These are phyloP conservation scores for Stachybotrys echinatus DNA, from an alignment of 2,329 filamentous ascomycete species.

Conservation along the genomic window DNA sequence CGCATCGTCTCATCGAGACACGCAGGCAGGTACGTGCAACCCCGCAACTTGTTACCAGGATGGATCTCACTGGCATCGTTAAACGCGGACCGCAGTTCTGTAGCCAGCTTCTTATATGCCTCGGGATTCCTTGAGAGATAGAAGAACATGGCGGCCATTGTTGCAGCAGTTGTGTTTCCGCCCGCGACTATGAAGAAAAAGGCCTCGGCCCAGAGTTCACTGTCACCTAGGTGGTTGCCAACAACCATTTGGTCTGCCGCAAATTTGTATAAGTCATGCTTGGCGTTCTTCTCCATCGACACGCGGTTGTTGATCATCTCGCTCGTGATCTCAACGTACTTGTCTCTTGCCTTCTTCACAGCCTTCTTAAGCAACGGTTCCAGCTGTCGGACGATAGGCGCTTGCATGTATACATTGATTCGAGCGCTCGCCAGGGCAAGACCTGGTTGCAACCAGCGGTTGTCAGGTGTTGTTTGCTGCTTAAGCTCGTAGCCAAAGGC, in stretches of 20 bases:
- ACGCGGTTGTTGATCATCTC: neutral
- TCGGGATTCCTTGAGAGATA: slow-evolving; percentile 3
- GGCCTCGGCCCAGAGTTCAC: neutral
- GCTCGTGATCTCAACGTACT: neutral
- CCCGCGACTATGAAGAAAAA: slow-evolving; percentile 1
- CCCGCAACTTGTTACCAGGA: neutral
- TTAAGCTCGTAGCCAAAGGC: slow-evolving; percentile 5
- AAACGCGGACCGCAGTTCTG: slow-evolving; percentile 1
- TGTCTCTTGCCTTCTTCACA: neutral
- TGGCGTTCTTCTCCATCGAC: neutral
- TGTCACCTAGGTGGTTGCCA: neutral
- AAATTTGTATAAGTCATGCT: neutral
- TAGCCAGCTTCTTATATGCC: neutral
- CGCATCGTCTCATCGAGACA: slow-evolving; percentile 2
- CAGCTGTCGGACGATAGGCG: neutral
- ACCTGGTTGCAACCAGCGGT: neutral
- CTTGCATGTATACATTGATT: neutral
- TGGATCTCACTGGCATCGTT: slow-evolving; percentile 5
- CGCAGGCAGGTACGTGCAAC: neutral
- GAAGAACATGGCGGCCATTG: neutral
- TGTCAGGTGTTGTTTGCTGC: neutral
- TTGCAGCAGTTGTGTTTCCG: neutral
- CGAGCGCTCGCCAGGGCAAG: neutral
- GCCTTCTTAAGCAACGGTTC: neutral
- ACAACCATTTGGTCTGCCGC: neutral